Percentiles rank a stretch among this genome's conserved stretches.
Evolutionary conservation across 345 rosid species (phyloP).

Genomic region (Toxicodendron radicans): DNA sequence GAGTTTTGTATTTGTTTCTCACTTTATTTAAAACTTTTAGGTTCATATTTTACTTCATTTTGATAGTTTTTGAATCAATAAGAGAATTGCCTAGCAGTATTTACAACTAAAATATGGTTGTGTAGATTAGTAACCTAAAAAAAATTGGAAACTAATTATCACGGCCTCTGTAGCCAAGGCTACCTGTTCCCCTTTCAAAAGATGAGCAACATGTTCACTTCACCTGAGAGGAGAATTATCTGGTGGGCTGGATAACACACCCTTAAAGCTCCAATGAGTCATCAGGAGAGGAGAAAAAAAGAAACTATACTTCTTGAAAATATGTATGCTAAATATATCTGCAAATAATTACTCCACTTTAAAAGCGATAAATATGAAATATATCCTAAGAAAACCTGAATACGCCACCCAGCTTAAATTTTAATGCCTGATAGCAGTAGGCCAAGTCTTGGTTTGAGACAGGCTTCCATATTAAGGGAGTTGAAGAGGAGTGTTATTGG

Average conservation of each 20-base stretch:
- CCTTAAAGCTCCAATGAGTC: background rate
- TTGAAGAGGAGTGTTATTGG: background rate
- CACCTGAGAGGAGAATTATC: background rate
- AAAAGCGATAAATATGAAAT: background rate
- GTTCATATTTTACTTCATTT: background rate
- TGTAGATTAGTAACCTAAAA: background rate
- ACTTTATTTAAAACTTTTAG: background rate
- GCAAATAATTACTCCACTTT: background rate
- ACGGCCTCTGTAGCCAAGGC: background rate
- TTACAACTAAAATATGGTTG: background rate
- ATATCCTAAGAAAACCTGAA: background rate
- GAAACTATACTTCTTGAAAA: background rate
- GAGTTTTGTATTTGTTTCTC: background rate
- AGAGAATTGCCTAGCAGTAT: background rate
- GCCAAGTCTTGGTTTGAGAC: background rate
- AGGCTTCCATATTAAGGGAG: background rate
- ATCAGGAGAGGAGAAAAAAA: background rate
- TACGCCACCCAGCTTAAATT: background rate
- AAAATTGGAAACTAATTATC: background rate
- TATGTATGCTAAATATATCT: background rate
- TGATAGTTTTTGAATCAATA: background rate
- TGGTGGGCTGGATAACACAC: background rate
- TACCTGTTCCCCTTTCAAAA: constrained; percentile 10
- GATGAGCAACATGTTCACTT: background rate
- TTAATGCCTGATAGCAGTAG: background rate